Base-by-base conservation (phyloP, 2,329 filamentous ascomycete species). In the Penicillium sp. region DNA sequence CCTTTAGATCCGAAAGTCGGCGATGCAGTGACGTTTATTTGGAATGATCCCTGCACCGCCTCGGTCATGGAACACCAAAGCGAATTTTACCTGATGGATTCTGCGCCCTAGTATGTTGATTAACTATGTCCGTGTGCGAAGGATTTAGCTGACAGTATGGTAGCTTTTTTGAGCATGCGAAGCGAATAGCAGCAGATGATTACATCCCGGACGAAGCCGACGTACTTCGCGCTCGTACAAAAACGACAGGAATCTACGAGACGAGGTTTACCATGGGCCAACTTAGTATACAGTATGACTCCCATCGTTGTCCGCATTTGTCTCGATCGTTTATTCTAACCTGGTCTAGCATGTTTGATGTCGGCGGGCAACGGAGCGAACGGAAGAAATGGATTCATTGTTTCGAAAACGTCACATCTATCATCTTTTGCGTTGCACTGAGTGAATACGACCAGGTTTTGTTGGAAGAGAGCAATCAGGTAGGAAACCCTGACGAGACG, bases 381-480 rank as follows among this genome's bases (percentile, higher is more conserved):
- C 85, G 94, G 61, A 99, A 99, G 81, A 99, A 99, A 79, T 99
- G 94, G 94, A 99, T 99, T 70, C 94, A 99, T 77, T 99, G 94
- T 78, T 99, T 99, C 74, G 94, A 99, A 74, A 97, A 97, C 67
- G 94, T 99, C 67, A 99, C 94, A 45, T 97, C 94, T 3, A 99
- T 99, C 74, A 99, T 99, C 65, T 99, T 99, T 76, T 99, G 94
- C 70, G 94, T 99, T 60, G 94, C 94, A 16, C 78, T 99, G 65
- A 97, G 92, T 78, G 94, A 99, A 76, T 99, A 99, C 72, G 94
- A 99, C 69, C 94, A 99, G 76, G 93, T 97, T 5, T 79, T 99
- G 54, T 80, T 99, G 42, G 94, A 99, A 76, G 94, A 97, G 76
- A 96, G 90, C 75, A 97, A 93, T 70, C 94, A 97, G 81, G 92